Conservation (phyloP, 768 basidiomycete genomes). For the Podaxis sp. region DNA sequence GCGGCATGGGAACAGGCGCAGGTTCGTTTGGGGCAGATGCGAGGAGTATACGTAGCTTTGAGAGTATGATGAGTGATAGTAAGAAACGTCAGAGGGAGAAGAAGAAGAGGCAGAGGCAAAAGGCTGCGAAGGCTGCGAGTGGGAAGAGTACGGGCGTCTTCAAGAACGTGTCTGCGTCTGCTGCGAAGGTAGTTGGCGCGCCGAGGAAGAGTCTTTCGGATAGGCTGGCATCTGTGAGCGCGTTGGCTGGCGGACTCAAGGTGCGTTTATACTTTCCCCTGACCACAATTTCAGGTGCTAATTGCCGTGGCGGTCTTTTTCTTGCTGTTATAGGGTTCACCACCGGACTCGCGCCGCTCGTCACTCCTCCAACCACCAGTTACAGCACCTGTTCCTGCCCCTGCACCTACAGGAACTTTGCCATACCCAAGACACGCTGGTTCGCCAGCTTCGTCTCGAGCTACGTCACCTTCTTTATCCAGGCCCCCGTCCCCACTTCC, state of each 20-base stretch:
- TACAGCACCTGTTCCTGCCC: constrained; percentile 9
- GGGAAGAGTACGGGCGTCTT: constrained; percentile 1
- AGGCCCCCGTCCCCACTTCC: constrained; percentile 23
- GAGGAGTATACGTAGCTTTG: constrained; percentile 82
- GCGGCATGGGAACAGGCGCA: not conserved
- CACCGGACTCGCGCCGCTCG: constrained; percentile 37
- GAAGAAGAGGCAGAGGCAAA: constrained; percentile 23
- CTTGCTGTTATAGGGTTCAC: constrained; percentile 22
- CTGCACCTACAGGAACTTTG: not conserved
- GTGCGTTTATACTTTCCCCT: constrained; percentile 19
- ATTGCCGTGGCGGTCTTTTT: not conserved
- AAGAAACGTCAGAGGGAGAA: constrained; percentile 17
- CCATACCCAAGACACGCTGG: not conserved
- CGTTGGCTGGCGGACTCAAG: constrained; percentile 45
- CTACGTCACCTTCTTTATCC: constrained; percentile 7
- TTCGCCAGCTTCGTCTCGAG: constrained; percentile 20
- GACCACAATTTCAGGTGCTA: constrained; percentile 12
- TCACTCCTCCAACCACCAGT: constrained; percentile 32
- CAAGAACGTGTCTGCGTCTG: not conserved
- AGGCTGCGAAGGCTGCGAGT: constrained; percentile 16
- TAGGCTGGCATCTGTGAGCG: constrained; percentile 77
- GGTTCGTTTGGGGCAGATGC: constrained; percentile 47
- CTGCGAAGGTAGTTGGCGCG: constrained; percentile 6
- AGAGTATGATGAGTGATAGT: constrained; percentile 73
- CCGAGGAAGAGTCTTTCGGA: constrained; percentile 76